Evolutionary conservation across 192 early-diverging fungal genomes (phyloP).

Genomic region (Podila verticillata): DNA sequence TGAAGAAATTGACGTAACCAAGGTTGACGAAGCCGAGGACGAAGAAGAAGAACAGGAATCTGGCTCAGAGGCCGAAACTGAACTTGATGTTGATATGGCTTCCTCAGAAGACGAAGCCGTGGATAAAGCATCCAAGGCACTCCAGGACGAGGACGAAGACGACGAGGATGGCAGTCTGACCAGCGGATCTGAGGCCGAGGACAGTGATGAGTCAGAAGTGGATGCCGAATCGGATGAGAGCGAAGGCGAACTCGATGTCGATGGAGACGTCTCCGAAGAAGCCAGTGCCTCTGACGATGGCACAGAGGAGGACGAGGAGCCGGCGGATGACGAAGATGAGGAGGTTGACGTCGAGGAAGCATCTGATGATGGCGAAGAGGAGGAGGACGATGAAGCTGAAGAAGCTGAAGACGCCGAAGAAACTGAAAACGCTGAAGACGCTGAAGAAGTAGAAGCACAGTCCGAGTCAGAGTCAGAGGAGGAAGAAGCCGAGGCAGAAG

Average conservation of each 20-base stretch:
- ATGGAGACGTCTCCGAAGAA: neutral
- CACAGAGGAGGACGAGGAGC: neutral
- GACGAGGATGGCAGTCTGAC: conserved; percentile 8
- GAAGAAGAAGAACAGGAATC: neutral
- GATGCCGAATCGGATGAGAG: conserved; percentile 1
- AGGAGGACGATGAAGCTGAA: neutral
- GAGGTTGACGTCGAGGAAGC: conserved; percentile 4
- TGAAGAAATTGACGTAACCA: neutral
- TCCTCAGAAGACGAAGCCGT: neutral
- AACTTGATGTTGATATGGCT: conserved; percentile 13
- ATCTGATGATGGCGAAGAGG: conserved; percentile 3
- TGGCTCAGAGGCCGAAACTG: neutral
- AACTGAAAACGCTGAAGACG: neutral
- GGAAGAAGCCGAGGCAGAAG: neutral
- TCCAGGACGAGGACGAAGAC: neutral
- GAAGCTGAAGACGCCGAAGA: neutral
- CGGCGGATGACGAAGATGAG: neutral
- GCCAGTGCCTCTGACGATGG: neutral
- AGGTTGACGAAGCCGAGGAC: neutral
- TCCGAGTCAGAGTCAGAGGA: conserved; percentile 2
- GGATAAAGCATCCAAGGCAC: neutral
- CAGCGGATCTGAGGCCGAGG: neutral
- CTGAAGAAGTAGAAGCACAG: neutral
- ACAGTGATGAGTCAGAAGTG: conserved; percentile 4
- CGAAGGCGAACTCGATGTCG: neutral